Percentiles rank a stretch among this genome's conserved stretches.
These are phyloP conservation scores for Quercus dentata DNA, from an alignment of 306 rosid genomes.

Conservation along the genomic window DNA sequence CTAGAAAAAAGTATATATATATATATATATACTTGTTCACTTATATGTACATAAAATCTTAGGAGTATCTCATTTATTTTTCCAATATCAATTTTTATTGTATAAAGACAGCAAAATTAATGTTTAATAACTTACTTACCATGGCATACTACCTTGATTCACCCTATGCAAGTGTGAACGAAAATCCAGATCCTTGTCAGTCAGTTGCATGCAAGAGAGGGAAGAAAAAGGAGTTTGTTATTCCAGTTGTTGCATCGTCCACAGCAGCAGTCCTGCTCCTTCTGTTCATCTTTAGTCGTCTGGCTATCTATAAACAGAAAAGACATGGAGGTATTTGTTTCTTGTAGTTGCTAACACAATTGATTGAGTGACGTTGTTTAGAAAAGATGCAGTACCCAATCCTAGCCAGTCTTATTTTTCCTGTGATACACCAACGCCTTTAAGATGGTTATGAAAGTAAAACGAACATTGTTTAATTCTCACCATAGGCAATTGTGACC, in stretches of 20 bases:
- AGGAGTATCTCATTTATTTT: background rate
- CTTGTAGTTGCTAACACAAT: too few species aligned
- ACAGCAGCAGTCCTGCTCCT: constrained; percentile 3
- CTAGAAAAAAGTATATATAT: background rate
- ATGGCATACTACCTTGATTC: background rate
- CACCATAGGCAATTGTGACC: too few species aligned
- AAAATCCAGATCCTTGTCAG: constrained; percentile 17
- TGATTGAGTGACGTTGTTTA: background rate
- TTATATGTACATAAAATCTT: too few species aligned
- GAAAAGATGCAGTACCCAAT: background rate
- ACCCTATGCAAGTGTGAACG: constrained; percentile 13
- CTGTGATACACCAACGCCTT: background rate
- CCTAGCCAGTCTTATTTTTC: background rate
- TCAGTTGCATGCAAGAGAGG: constrained; percentile 3
- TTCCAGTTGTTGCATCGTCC: constrained; percentile 28
- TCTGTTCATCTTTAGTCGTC: background rate
- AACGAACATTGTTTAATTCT: background rate
- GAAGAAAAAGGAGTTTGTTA: constrained; percentile 5
- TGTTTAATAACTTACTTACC: background rate
- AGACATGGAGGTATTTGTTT: constrained; percentile 4
- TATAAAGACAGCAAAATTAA: background rate
- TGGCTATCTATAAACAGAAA: constrained; percentile 4
- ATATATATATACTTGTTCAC: too few species aligned
- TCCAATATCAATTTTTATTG: background rate
- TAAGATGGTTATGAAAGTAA: background rate